Evolutionary conservation across 2,329 filamentous ascomycete species (phyloP), one percentile per base, ranked within the genome.

Genomic region (Monascus ruber): DNA sequence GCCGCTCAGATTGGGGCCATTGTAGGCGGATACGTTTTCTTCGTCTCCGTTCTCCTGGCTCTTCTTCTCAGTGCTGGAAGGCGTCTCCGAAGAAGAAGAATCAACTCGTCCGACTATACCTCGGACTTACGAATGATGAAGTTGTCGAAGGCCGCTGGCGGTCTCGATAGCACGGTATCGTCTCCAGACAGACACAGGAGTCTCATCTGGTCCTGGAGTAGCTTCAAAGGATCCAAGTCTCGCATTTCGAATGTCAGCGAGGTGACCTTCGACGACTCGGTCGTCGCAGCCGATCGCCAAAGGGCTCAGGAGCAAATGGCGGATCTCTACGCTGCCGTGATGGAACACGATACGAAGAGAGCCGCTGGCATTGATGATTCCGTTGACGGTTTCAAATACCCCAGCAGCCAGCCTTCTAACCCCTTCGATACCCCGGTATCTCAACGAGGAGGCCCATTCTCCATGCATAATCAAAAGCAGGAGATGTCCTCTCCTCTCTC

Each of bases 321-420:
- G 60, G 79, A 85, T 52, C 79, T 96, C 59, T 96, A 95, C 64
- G 86, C 81, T 45, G 83, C 87, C 49, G 88, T 94, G 47, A 83
- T 94, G 79, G 85, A 87, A 60, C 84, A 94, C 51, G 88, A 95
- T 47, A 72, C 70, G 34, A 64, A 68, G 46, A 72, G 68, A 43
- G 51, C 55, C 9, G 48, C 54, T 1, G 48, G 43, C 7, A 34
- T 51, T 5, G 45, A 53, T 24, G 41, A 51, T 35, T 40, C 46
- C 8, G 42, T 41, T 29, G 43, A 46, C 3, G 42, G 50, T 8
- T 36, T 42, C 26, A 42, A 47, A 5, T 52, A 49, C 6, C 49
- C 50, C 6, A 53, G 53, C 37, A 54, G 49, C 31, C 48, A 48
- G 36, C 44, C 47, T 39, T 51, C 47, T 10, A 54, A 50, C 35